Percentiles rank a stretch among this genome's conserved stretches.
phyloP scores from a whole-genome alignment of 2,329 filamentous ascomycete genomes.

The Aspergillus puulaauensis region DNA sequence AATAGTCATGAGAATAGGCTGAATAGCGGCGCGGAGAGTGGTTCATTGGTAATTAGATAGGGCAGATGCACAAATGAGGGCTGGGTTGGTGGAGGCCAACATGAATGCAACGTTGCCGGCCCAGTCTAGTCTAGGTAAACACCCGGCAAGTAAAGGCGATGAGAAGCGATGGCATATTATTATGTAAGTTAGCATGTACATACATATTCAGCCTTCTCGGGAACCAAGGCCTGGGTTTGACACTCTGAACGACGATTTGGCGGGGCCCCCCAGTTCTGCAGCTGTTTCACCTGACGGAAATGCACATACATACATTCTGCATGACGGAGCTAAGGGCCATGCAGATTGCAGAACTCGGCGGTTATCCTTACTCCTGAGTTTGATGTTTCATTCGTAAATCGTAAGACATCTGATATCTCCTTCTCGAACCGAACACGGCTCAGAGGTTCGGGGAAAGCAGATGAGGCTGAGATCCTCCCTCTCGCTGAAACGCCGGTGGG shows the following conservation, averaged over 20 bases:
- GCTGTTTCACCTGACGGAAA: too few relatives aligned
- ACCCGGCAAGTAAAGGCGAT: not conserved
- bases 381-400: not conserved
- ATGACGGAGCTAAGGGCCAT: too few relatives aligned
- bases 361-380: not conserved
- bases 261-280: too few relatives aligned
- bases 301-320: too few relatives aligned
- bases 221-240: too few relatives aligned
- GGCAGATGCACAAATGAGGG: constrained; percentile 2
- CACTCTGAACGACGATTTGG: not conserved
- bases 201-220: too few relatives aligned
- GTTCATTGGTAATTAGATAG: constrained; percentile 8
- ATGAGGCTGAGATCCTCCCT: not conserved
- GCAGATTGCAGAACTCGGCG: too few relatives aligned
- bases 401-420: not conserved
- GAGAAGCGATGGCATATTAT: not conserved
- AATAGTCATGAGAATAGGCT: not conserved
- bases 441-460: not conserved
- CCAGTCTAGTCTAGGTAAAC: constrained; percentile 3
- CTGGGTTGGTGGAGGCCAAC: constrained; percentile 7
- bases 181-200: too few relatives aligned
- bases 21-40: not conserved
- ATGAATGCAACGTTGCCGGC: not conserved
- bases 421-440: not conserved
- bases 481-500: not conserved